phyloP scores from a whole-genome alignment of 2,329 filamentous ascomycete species.

The Herpotrichia juniperi region DNA sequence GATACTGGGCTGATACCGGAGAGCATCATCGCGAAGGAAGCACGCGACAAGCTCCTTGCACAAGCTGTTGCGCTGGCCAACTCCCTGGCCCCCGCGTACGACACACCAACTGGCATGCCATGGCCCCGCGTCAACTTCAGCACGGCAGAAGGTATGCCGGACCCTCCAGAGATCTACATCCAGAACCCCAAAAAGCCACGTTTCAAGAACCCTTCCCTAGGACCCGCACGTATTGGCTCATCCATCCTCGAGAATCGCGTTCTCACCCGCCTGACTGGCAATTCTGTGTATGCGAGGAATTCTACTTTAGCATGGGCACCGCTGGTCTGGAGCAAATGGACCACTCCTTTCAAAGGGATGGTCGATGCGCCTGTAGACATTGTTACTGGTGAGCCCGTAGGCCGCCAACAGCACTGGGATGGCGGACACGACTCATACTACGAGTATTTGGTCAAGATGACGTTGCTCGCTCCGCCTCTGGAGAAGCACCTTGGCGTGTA shows the following conservation, averaged over 20 bases:
- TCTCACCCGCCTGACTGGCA: slow-evolving; percentile 48
- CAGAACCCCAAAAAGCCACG: slow-evolving; percentile 36
- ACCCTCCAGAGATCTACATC: slow-evolving; percentile 33
- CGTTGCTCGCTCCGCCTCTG: slow-evolving; percentile 41
- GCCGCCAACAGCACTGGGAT: slow-evolving; percentile 50
- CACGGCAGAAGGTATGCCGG: slow-evolving; percentile 37
- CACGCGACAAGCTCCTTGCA: slow-evolving; percentile 40
- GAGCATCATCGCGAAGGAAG: slow-evolving; percentile 34
- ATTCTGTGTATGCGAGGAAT: slow-evolving; percentile 48
- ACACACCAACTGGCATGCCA: slow-evolving; percentile 50
- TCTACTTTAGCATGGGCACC: slow-evolving; percentile 52
- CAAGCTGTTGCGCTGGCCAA: slow-evolving; percentile 46
- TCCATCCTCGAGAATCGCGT: slow-evolving; percentile 53
- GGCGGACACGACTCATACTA: slow-evolving; percentile 53
- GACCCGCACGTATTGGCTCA: slow-evolving; percentile 51
- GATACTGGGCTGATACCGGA: slow-evolving; percentile 48
- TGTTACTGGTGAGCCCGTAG: slow-evolving; percentile 47
- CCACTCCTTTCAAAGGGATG: slow-evolving; percentile 48
- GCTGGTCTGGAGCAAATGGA: slow-evolving; percentile 52
- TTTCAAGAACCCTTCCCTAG: slow-evolving; percentile 45
- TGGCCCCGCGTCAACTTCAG: slow-evolving; percentile 54
- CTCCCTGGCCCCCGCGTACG: slow-evolving; percentile 47
- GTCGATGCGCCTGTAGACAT: slow-evolving; percentile 52
- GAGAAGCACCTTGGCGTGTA: slow-evolving; percentile 44
- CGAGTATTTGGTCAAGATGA: slow-evolving; percentile 50